These are phyloP conservation scores for Aspergillus ochraceoroseus DNA, from an alignment of 2,329 filamentous ascomycete species.

Conservation along the genomic window DNA sequence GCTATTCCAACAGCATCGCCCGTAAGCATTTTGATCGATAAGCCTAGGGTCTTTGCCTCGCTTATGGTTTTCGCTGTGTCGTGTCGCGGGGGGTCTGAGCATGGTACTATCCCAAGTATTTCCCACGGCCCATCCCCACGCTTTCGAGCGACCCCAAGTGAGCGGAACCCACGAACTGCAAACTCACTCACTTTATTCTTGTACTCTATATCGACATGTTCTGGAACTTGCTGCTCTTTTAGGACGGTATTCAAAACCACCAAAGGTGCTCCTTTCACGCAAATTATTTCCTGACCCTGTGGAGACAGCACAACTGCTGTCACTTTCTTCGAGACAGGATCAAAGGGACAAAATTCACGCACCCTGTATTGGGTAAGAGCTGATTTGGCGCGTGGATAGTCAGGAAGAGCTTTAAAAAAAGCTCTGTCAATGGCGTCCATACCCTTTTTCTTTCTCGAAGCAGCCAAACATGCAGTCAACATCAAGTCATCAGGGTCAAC, in stretches of 20 bases:
- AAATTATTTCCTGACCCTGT: slow-evolving; percentile 76
- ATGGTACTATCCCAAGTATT: slow-evolving; percentile 92
- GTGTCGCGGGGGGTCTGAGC: slow-evolving; percentile 83
- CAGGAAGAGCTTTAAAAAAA: slow-evolving; percentile 78
- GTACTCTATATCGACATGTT: slow-evolving; percentile 73
- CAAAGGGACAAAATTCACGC: slow-evolving; percentile 79
- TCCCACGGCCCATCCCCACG: slow-evolving; percentile 77
- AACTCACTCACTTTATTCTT: slow-evolving; percentile 92
- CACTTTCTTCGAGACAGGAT: slow-evolving; percentile 91
- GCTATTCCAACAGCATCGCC: slow-evolving; percentile 92
- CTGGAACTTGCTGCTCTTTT: slow-evolving; percentile 73
- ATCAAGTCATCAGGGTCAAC: slow-evolving; percentile 84
- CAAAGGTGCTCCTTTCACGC: slow-evolving; percentile 85
- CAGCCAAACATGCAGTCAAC: slow-evolving; percentile 84
- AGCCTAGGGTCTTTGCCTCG: slow-evolving; percentile 79
- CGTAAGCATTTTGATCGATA: slow-evolving; percentile 94
- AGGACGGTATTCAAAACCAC: slow-evolving; percentile 84
- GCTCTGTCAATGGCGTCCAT: slow-evolving; percentile 94
- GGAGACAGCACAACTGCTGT: slow-evolving; percentile 77
- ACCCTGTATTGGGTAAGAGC: slow-evolving; percentile 80
- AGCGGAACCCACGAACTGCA: slow-evolving; percentile 87
- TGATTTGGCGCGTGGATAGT: slow-evolving; percentile 75
- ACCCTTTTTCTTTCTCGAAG: slow-evolving; percentile 91
- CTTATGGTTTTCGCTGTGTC: slow-evolving; percentile 86
- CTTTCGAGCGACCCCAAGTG: slow-evolving; percentile 88